phyloP scores from a whole-genome alignment of 2,329 filamentous ascomycete species.

The Sclerotinia glacialis region DNA sequence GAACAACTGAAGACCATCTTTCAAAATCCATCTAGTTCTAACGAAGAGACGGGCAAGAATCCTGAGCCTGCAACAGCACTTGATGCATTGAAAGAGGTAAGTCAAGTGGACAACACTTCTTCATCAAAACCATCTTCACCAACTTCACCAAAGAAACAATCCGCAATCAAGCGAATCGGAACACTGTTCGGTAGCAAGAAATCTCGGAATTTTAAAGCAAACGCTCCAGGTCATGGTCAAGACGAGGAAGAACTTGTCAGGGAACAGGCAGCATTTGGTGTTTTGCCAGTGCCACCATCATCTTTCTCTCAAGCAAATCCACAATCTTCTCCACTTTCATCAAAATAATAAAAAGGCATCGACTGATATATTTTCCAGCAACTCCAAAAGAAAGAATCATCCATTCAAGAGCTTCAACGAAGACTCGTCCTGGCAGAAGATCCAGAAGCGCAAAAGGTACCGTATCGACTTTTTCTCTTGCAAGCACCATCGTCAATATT shows the following conservation, averaged over 20 bases:
- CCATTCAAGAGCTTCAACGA: slow-evolving; percentile 36
- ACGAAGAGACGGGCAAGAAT: slow-evolving; percentile 9
- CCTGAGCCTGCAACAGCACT: slow-evolving; percentile 42
- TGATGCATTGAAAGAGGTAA: slow-evolving; percentile 56
- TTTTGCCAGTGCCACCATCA: slow-evolving; percentile 8
- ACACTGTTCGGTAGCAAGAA: neutral
- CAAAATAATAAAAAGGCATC: neutral
- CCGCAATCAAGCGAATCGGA: slow-evolving; percentile 13
- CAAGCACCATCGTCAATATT: slow-evolving; percentile 21
- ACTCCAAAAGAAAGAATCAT: slow-evolving; percentile 32
- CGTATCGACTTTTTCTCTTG: slow-evolving; percentile 28
- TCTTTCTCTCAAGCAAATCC: slow-evolving; percentile 6
- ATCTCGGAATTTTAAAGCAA: neutral
- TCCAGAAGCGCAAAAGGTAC: slow-evolving; percentile 37
- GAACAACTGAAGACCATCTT: slow-evolving; percentile 45
- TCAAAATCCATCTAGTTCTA: slow-evolving; percentile 23
- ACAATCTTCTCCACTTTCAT: slow-evolving; percentile 1
- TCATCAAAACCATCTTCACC: slow-evolving; percentile 2
- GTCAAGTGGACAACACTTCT: slow-evolving; percentile 31
- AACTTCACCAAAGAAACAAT: slow-evolving; percentile 15
- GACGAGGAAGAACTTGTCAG: slow-evolving; percentile 10
- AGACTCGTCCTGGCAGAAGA: slow-evolving; percentile 34
- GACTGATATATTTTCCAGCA: slow-evolving; percentile 35
- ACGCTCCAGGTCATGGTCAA: slow-evolving; percentile 1
- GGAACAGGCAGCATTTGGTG: slow-evolving; percentile 16